phyloP scores from a whole-genome alignment of 2,329 filamentous ascomycete species.

The Trichoderma pleuroti region DNA sequence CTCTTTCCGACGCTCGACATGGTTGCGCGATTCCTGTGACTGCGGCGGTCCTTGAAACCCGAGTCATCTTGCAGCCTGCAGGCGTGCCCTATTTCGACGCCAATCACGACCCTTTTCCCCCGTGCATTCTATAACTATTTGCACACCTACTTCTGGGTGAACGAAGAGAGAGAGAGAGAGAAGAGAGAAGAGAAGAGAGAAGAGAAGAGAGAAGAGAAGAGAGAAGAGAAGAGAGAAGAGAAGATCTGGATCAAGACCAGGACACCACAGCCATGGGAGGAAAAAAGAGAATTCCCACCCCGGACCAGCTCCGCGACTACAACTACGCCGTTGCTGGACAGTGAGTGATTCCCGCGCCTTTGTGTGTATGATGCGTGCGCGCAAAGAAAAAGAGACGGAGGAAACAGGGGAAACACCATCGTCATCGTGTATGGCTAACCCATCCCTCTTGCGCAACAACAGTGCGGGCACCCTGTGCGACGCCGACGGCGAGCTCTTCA shows the following conservation, averaged over 20 bases:
- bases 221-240: background rate
- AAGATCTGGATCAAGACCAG: background rate
- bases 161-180: background rate
- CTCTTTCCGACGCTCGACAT: background rate
- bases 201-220: background rate
- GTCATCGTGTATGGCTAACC: background rate
- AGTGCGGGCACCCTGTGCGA: conserved; percentile 91
- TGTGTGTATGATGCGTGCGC: background rate
- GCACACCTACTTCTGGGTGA: background rate
- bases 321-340: conserved; percentile 79
- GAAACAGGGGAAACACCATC: background rate
- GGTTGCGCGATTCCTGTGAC: conserved; percentile 11
- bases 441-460: conserved; percentile 9
- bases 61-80: conserved; percentile 1
- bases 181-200: background rate
- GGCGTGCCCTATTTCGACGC: conserved; percentile 1
- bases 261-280: conserved; percentile 1
- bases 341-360: conserved; percentile 50
- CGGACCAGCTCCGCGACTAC: conserved; percentile 63
- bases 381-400: background rate
- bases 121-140: background rate
- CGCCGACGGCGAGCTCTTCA: conserved; percentile 76
- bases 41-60: conserved; percentile 14
- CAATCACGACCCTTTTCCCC: background rate
- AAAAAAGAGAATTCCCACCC: conserved; percentile 45